Evolutionary conservation across 148 eudicot genomes (phyloP), one percentile per base, ranked within the genome.

Genomic region (Rhododendron simsii): DNA sequence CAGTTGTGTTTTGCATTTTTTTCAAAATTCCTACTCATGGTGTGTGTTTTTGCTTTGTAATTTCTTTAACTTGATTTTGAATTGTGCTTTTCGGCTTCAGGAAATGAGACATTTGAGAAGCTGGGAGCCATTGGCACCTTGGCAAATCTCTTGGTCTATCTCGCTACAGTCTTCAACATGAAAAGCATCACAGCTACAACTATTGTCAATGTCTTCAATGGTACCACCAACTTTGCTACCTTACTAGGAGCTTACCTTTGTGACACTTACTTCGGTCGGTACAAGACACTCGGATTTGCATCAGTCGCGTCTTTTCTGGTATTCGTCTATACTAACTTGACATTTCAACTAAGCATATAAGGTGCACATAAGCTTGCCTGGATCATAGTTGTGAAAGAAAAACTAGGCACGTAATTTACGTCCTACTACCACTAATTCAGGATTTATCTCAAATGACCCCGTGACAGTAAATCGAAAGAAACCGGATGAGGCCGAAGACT

Each of bases 31-130:
- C 30, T 65, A n/a, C 12, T 65, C 71, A 10, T n/a, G 61, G 61
- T 20, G 61, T 65, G 4, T 11, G 15, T 67, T 28, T 28, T 79
- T 47, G 14, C 23, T 45, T 78, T 45, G 1, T 79, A n/a, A 1
- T 78, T 45, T 18, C 45, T 39, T 33, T 7, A 65, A 65, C 13
- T 63, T 65, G 71, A 65, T n/a, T 65, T 65, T 18, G 30, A n/a
- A 26, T 21, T 78, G 0, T 45, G 23, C 1, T 23, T 45, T 11
- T 9, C 11, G 26, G 53, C 33, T 53, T 37, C 84, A 93, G 95
- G 95, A 63, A 93, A 93, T 73, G 95, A 93, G 88, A 87, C 94
- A 9, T 94, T 94, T 71, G 95, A 94, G 87, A 94, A 93, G 92
- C 84, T 94, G 50, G 96, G 96, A 61, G 87, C 92, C 13, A 35